These are phyloP conservation scores for Aureobasidium mangrovei DNA, from an alignment of 2,329 filamentous ascomycete species.

Conservation along the genomic window DNA sequence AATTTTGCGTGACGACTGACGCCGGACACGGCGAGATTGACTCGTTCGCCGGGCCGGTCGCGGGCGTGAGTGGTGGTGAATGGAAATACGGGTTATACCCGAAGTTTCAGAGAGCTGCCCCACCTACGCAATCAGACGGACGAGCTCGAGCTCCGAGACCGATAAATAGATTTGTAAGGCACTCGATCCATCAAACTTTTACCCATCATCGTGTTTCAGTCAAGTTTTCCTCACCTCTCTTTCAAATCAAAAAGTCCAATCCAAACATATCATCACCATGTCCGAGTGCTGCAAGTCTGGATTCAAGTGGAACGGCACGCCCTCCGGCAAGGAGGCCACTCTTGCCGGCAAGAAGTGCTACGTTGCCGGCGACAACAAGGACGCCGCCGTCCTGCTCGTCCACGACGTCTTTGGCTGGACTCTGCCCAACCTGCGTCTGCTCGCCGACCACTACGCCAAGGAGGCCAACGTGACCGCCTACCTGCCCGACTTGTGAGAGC, in stretches of 20 bases:
- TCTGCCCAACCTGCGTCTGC: conserved; percentile 36
- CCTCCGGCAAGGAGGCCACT: conserved; percentile 18
- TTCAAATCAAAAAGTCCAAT: not conserved
- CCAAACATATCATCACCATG: not conserved
- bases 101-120: too few relatives aligned
- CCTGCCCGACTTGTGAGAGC: conserved; percentile 27
- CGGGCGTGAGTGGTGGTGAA: too few relatives aligned
- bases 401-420: conserved; percentile 36
- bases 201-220: too few relatives aligned
- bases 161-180: too few relatives aligned
- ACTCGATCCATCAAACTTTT: too few relatives aligned
- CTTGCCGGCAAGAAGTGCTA: conserved; percentile 21
- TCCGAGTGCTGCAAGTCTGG: conserved; percentile 20
- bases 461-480: conserved; percentile 41
- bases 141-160: too few relatives aligned
- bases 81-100: too few relatives aligned
- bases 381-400: conserved; percentile 23
- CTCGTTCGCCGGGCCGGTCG: too few relatives aligned
- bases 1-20: too few relatives aligned
- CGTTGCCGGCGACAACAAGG: conserved; percentile 22
- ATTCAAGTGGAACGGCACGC: conserved; percentile 23
- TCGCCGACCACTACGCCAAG: conserved; percentile 40
- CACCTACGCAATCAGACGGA: too few relatives aligned
- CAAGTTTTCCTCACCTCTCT: not conserved
- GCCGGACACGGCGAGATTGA: too few relatives aligned